Percentiles rank a stretch among this genome's conserved stretches.
These are phyloP conservation scores for Trichosanthes cucumerina DNA, from an alignment of 306 rosid species.

Conservation along the genomic window DNA sequence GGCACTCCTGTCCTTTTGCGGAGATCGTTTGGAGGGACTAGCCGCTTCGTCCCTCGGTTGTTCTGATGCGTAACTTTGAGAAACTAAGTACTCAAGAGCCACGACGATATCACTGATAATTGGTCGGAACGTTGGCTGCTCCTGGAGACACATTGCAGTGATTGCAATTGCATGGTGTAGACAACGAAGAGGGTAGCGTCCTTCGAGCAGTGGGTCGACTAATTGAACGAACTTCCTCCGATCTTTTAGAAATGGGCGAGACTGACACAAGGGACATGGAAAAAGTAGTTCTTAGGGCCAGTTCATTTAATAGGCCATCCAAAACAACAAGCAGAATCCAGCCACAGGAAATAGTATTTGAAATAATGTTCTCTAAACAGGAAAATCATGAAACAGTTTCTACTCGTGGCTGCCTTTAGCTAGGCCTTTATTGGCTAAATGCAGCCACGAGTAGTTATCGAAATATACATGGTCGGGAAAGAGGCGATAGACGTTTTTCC, in stretches of 20 bases:
- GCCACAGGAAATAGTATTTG: neutral
- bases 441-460: neutral
- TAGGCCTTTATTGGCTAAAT: neutral
- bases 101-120: conserved; percentile 73
- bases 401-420: no score
- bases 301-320: neutral
- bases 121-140: conserved; percentile 83
- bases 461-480: neutral
- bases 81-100: conserved; percentile 83
- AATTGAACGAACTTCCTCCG: conserved; percentile 38
- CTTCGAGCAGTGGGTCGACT: conserved; percentile 70
- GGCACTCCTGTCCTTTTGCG: conserved; percentile 20
- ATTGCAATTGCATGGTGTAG: conserved; percentile 92
- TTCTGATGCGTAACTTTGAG: conserved; percentile 33
- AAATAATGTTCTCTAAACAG: neutral
- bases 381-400: neutral
- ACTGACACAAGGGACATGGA: conserved; percentile 17
- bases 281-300: neutral
- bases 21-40: conserved; percentile 22
- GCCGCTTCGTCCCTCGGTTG: neutral
- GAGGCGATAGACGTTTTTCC: conserved; percentile 7
- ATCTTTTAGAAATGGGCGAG: conserved; percentile 53
- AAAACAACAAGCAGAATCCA: neutral
- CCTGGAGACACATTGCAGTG: conserved; percentile 94
- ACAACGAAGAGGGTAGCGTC: conserved; percentile 59